Evolutionary conservation across 257 asterid genomes (phyloP).

Genomic region (Capsicum rhomboideum): DNA sequence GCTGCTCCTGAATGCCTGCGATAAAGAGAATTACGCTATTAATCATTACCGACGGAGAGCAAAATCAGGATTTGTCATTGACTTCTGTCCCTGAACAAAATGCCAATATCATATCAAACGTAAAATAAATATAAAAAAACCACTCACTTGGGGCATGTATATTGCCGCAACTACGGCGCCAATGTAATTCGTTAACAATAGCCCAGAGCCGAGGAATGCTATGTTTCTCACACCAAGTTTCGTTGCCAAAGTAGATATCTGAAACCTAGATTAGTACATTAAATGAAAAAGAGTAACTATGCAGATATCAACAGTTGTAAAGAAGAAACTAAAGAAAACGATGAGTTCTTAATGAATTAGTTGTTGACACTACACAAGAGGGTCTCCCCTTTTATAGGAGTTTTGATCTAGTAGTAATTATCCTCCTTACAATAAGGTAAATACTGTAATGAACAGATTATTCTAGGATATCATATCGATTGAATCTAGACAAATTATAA

Average conservation of each 20-base stretch:
- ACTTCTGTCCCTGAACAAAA: neutral
- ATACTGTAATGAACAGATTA: neutral
- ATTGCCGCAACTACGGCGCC: conserved; percentile 73
- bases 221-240: conserved; percentile 96
- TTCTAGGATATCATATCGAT: neutral
- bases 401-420: neutral
- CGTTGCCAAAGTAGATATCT: conserved; percentile 90
- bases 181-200: conserved; percentile 71
- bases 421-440: neutral
- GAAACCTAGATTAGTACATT: conserved; percentile 49
- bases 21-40: conserved; percentile 1
- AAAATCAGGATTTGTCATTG: neutral
- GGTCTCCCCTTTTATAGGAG: neutral
- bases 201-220: conserved; percentile 81
- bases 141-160: conserved; percentile 80
- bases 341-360: neutral
- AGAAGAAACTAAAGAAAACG: neutral
- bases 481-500: neutral
- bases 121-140: neutral
- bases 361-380: neutral
- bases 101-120: neutral
- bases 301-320: neutral
- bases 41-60: neutral
- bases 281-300: neutral
- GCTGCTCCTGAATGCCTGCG: conserved; percentile 73